A percentile compares a stretch with the other conserved stretches of the same genome.
phyloP scores from a whole-genome alignment of 345 rosid species.

The Gossypium raimondii region DNA sequence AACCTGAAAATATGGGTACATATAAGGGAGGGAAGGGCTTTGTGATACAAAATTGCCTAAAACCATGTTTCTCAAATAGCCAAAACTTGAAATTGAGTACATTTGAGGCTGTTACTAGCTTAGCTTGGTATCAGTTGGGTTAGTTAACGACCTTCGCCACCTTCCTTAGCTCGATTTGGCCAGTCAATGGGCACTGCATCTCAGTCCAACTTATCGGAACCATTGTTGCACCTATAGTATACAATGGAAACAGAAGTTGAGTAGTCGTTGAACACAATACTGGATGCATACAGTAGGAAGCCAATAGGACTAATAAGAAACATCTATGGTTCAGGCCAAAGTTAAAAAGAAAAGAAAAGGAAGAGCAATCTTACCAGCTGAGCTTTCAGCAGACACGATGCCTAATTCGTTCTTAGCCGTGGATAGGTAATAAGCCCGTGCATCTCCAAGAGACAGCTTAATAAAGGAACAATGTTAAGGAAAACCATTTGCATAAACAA shows the following conservation, averaged over 20 bases:
- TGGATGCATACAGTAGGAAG: not conserved
- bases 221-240: conserved; percentile 69
- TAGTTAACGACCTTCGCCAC: conserved; percentile 74
- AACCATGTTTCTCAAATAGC: not conserved
- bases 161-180: conserved; percentile 82
- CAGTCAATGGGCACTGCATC: conserved; percentile 87
- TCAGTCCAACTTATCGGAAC: conserved; percentile 93
- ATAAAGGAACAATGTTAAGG: conserved; percentile 24
- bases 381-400: conserved; percentile 82
- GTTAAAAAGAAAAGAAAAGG: not conserved
- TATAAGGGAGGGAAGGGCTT: not conserved
- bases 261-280: not conserved
- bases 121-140: conserved; percentile 7
- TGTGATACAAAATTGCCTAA: not conserved
- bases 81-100: not conserved
- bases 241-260: not conserved
- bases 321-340: not conserved
- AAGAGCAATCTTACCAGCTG: conserved; percentile 51
- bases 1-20: not conserved
- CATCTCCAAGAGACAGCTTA: conserved; percentile 92
- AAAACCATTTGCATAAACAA: not conserved
- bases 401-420: conserved; percentile 91
- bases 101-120: conserved; percentile 1
- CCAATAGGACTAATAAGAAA: not conserved
- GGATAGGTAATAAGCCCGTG: conserved; percentile 87